phyloP scores from a whole-genome alignment of 1,139 yeast species.

The Pneumocystis oryctolagi region DNA sequence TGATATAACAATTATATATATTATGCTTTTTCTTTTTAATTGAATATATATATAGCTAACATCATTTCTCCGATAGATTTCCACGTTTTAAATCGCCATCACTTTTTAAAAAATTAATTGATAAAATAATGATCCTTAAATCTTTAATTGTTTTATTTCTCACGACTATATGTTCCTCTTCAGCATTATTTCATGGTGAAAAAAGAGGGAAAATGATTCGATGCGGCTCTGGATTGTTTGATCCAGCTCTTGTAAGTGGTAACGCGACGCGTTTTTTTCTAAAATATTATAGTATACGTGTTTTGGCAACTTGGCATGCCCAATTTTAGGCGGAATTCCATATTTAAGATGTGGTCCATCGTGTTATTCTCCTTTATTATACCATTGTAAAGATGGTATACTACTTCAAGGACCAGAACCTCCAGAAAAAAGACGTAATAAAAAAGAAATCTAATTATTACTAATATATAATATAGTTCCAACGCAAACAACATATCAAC shows the following conservation, averaged over 20 bases:
- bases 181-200: background rate
- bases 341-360: conserved; percentile 3
- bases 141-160: background rate
- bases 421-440: background rate
- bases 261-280: background rate
- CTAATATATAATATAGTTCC: background rate
- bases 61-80: too few species aligned
- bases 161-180: background rate
- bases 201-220: too few species aligned
- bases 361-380: conserved; percentile 5
- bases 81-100: too few species aligned
- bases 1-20: too few species aligned
- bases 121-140: background rate
- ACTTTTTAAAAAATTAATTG: too few species aligned
- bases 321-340: conserved; percentile 2
- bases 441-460: background rate
- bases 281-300: conserved; percentile 2
- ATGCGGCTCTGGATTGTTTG: background rate
- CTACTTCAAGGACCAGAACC: conserved; percentile 1
- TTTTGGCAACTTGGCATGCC: conserved; percentile 5
- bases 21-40: too few species aligned
- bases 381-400: conserved; percentile 2
- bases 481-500: background rate
- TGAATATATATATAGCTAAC: too few species aligned
- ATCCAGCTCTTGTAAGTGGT: background rate